Conservation (phyloP, 2,329 filamentous ascomycete genomes). For the Alternaria panax region DNA sequence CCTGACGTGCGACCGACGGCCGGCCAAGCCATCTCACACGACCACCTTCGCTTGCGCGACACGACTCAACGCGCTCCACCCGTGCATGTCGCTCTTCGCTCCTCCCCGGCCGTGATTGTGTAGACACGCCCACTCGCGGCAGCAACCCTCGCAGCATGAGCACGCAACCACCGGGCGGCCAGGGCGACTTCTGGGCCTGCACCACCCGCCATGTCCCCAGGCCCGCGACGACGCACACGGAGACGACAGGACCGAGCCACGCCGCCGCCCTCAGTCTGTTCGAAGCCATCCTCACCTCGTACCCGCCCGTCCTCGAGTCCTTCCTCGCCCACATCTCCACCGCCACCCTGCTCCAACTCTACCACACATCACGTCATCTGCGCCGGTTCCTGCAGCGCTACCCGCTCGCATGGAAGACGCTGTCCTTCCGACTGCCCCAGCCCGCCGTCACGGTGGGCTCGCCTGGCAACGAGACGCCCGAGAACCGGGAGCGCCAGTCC, state of each 20-base stretch:
- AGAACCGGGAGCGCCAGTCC: constrained; percentile 57
- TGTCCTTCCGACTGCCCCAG: constrained; percentile 64
- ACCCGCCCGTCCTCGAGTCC: constrained; percentile 66
- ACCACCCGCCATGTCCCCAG: constrained; percentile 7
- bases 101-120: constrained; percentile 35
- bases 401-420: constrained; percentile 66
- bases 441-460: constrained; percentile 47
- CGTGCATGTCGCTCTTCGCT: constrained; percentile 39
- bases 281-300: constrained; percentile 63
- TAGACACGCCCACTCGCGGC: constrained; percentile 21
- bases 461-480: constrained; percentile 51
- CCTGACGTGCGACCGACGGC: constrained; percentile 15
- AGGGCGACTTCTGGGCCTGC: constrained; percentile 29
- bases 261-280: constrained; percentile 51
- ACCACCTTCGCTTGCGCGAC: constrained; percentile 32
- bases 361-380: constrained; percentile 65
- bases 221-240: constrained; percentile 6
- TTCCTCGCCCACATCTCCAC: constrained; percentile 66
- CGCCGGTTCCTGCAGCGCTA: constrained; percentile 63
- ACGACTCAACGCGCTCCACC: constrained; percentile 29
- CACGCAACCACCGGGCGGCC: constrained; percentile 26
- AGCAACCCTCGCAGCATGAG: constrained; percentile 37
- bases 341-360: constrained; percentile 63
- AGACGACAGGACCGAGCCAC: constrained; percentile 3
- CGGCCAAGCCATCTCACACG: constrained; percentile 31